phyloP scores from a whole-genome alignment of 176 grass and related monocot genomes.

The Cenchrus purpureus region DNA sequence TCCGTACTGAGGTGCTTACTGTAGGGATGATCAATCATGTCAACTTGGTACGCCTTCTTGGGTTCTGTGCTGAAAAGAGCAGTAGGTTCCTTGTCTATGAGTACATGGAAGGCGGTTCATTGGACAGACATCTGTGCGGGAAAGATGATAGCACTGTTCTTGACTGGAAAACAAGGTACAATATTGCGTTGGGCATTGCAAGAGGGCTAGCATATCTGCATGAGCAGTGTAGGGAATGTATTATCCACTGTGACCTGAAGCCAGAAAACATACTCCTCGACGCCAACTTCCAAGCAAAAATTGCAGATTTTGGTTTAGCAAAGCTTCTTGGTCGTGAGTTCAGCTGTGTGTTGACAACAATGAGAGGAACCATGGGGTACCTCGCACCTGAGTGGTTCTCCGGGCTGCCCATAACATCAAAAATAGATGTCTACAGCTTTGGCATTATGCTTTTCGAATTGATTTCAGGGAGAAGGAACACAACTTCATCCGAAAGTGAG shows the following conservation, averaged over 20 bases:
- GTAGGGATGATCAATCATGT: conserved; percentile 71
- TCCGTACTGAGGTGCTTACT: conserved; percentile 74
- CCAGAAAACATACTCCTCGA: not conserved
- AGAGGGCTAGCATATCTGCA: conserved; percentile 72
- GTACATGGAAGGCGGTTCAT: conserved; percentile 70
- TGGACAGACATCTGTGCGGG: conserved; percentile 56
- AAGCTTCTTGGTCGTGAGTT: conserved; percentile 74
- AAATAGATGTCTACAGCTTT: conserved; percentile 77
- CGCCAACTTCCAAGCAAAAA: conserved; percentile 59
- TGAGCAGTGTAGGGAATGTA: conserved; percentile 71
- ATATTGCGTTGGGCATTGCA: conserved; percentile 61
- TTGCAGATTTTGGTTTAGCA: conserved; percentile 68
- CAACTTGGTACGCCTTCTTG: conserved; percentile 64
- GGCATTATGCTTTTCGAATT: conserved; percentile 73
- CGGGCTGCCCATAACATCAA: conserved; percentile 53
- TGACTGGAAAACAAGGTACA: conserved; percentile 48
- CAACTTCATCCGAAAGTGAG: not conserved
- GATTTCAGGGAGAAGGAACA: conserved; percentile 66
- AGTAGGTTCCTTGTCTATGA: conserved; percentile 64
- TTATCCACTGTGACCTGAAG: conserved; percentile 63
- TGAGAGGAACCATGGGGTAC: conserved; percentile 55
- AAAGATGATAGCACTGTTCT: not conserved
- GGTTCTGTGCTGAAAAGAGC: conserved; percentile 63
- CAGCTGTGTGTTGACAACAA: conserved; percentile 71
- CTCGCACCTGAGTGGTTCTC: conserved; percentile 65